These are phyloP conservation scores for Forsythia suspensa DNA, from an alignment of 257 asterid genomes.

Conservation along the genomic window DNA sequence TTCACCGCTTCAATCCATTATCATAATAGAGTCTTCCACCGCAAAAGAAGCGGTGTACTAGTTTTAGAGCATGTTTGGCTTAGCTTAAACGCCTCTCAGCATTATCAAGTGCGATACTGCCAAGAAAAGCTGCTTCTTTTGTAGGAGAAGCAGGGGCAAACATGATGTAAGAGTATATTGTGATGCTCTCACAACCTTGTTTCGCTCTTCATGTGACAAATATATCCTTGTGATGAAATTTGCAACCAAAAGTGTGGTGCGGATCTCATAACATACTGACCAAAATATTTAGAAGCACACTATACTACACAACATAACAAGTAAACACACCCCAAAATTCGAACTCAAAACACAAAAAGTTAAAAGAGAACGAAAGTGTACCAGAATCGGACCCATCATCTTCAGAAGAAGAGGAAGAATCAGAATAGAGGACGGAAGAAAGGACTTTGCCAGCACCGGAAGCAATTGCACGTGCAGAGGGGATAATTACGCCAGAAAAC, in stretches of 20 bases:
- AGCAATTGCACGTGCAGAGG: constrained; percentile 41
- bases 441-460: constrained; percentile 78
- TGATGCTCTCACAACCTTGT: neutral
- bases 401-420: constrained; percentile 48
- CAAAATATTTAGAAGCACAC: neutral
- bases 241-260: neutral
- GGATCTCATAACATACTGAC: neutral
- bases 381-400: constrained; percentile 46
- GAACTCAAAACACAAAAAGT: neutral
- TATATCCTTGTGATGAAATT: neutral
- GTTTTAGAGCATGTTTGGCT: neutral
- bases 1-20: too few relatives aligned
- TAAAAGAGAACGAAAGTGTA: neutral
- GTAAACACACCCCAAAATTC: neutral
- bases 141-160: neutral
- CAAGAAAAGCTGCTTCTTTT: neutral
- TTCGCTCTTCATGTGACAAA: neutral
- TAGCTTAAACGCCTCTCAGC: neutral
- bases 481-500: constrained; percentile 35
- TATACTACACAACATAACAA: neutral
- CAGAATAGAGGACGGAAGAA: constrained; percentile 53
- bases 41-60: too few relatives aligned
- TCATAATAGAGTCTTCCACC: too few relatives aligned
- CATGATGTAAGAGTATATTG: neutral
- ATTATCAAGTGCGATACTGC: neutral